Evolutionary conservation across 2,329 filamentous ascomycete genomes (phyloP).

Genomic region (Saccharata proteae): DNA sequence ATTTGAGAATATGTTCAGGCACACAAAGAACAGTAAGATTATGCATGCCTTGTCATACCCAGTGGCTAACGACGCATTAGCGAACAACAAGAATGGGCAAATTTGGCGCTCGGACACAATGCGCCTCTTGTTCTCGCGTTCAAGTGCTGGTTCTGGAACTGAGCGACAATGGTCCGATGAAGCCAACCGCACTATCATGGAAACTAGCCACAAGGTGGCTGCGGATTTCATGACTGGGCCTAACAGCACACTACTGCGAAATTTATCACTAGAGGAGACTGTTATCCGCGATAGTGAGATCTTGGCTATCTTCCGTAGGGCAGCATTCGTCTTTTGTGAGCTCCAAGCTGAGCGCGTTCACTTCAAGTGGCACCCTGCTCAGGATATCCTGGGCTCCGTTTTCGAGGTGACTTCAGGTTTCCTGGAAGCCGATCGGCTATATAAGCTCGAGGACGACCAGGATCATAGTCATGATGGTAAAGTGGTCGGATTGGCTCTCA

Average conservation of each 20-base stretch:
- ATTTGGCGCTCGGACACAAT: not conserved
- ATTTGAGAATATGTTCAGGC: not conserved
- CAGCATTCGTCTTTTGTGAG: not conserved
- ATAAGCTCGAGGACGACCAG: slow-evolving; percentile 4
- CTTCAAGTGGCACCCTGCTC: not conserved
- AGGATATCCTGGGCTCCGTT: not conserved
- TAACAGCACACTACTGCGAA: not conserved
- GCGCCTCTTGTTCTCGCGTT: too few relatives aligned
- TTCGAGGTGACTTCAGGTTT: not conserved
- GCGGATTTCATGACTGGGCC: not conserved
- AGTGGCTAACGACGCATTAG: not conserved
- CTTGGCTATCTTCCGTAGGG: not conserved
- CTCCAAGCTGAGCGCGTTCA: not conserved
- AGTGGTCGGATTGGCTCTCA: not conserved
- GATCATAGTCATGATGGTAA: not conserved
- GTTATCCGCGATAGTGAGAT: not conserved
- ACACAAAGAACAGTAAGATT: not conserved
- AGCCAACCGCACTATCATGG: too few relatives aligned
- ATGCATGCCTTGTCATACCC: not conserved
- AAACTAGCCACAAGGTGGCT: not conserved
- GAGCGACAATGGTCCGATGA: too few relatives aligned
- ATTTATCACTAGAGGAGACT: not conserved
- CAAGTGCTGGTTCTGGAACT: too few relatives aligned
- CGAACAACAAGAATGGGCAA: not conserved
- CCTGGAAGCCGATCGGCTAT: slow-evolving; percentile 1